A percentile compares a stretch with the other conserved stretches of the same genome.
Evolutionary conservation across 140 eudicot genomes (phyloP).

Genomic region (Flaveria floridana): DNA sequence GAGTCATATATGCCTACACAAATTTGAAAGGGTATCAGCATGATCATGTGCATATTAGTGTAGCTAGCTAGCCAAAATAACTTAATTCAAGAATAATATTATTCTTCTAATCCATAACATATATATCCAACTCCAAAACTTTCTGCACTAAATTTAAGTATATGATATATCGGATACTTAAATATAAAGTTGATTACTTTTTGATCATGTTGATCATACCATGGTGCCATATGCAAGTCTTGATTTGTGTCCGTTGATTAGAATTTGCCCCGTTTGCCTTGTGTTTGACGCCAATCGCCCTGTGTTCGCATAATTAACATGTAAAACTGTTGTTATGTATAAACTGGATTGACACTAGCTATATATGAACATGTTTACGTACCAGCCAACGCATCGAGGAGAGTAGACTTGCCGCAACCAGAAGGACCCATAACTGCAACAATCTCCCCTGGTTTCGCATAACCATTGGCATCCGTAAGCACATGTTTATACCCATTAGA

Average conservation of each 20-base stretch:
- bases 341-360: no score
- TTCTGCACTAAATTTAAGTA: neutral
- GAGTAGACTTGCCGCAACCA: no score
- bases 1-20: conserved; percentile 72
- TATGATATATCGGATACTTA: neutral
- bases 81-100: neutral
- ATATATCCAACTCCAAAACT: neutral
- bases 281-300: conserved; percentile 40
- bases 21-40: neutral
- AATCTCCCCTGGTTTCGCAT: no score
- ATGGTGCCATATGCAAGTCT: conserved; percentile 60
- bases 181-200: neutral
- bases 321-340: neutral
- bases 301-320: neutral
- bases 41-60: neutral
- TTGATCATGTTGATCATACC: conserved; percentile 33
- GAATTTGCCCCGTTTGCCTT: conserved; percentile 48
- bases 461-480: no score
- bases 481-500: no score
- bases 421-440: no score
- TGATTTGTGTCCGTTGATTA: conserved; percentile 60
- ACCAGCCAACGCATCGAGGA: neutral
- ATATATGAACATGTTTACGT: no score
- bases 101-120: no score
- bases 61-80: no score